Conservation (phyloP, 805 yeast species). For the Nakazawaea ishiwadae region DNA sequence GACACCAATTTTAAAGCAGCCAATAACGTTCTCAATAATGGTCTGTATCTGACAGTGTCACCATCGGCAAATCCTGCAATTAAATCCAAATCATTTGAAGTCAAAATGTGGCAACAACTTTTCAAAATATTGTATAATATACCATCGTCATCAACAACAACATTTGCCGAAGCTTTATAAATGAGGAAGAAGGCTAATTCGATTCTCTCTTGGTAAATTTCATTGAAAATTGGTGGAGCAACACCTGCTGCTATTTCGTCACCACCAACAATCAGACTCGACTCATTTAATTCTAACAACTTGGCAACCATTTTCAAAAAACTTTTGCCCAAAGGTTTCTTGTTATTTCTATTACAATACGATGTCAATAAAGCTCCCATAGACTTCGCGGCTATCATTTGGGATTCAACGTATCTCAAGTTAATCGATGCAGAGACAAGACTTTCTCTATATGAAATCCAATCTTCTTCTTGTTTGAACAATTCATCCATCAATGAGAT, state of each 20-base stretch:
- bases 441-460: slow-evolving; percentile 46
- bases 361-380: slow-evolving; percentile 77
- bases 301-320: slow-evolving; percentile 35
- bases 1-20: slow-evolving; percentile 42
- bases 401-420: slow-evolving; percentile 60
- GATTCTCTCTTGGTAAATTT: slow-evolving; percentile 55
- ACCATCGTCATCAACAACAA: slow-evolving; percentile 26
- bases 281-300: slow-evolving; percentile 43
- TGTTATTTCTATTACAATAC: slow-evolving; percentile 43
- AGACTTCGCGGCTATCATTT: slow-evolving; percentile 64
- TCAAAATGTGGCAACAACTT: slow-evolving; percentile 39
- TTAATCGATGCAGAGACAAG: slow-evolving; percentile 58
- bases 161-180: slow-evolving; percentile 32
- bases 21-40: slow-evolving; percentile 55
- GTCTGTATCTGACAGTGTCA: slow-evolving; percentile 43
- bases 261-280: too few species aligned
- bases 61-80: slow-evolving; percentile 33
- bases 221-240: slow-evolving; percentile 40
- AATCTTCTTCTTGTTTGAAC: slow-evolving; percentile 34
- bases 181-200: slow-evolving; percentile 59
- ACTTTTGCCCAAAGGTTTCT: slow-evolving; percentile 19
- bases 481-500: slow-evolving; percentile 58
- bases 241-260: too few species aligned
- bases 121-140: slow-evolving; percentile 36
- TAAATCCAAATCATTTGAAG: slow-evolving; percentile 46